Percentiles rank a stretch among this genome's conserved stretches.
phyloP scores from a whole-genome alignment of 306 rosid species.

The Fagus sylvatica region DNA sequence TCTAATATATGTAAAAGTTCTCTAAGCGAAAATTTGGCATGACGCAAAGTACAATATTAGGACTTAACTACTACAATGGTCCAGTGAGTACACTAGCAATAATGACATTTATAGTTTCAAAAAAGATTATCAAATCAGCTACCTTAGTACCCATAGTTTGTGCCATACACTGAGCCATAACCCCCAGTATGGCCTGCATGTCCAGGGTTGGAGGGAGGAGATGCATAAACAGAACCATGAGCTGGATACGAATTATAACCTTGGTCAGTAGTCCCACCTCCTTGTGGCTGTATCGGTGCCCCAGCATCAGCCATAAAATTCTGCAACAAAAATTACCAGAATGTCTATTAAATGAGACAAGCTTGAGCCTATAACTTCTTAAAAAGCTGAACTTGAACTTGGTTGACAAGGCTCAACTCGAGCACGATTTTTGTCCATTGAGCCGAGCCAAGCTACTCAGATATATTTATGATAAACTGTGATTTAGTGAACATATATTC shows the following conservation, averaged over 20 bases:
- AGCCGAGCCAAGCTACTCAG: not conserved
- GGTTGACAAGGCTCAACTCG: not conserved
- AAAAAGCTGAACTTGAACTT: not conserved
- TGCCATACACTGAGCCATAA: slow-evolving; percentile 77
- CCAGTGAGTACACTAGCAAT: slow-evolving; percentile 31
- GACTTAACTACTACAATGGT: not conserved
- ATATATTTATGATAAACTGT: not conserved
- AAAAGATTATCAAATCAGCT: not conserved
- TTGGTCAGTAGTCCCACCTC: slow-evolving; percentile 62
- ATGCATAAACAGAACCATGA: slow-evolving; percentile 74
- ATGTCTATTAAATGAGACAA: not conserved
- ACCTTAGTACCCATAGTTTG: slow-evolving; percentile 79
- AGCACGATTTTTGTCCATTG: not conserved
- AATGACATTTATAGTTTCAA: slow-evolving; percentile 11
- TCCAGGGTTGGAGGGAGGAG: slow-evolving; percentile 78
- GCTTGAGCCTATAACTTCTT: not conserved
- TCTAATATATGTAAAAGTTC: not conserved
- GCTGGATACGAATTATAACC: slow-evolving; percentile 72
- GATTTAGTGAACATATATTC: not conserved
- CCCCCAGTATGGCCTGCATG: slow-evolving; percentile 54
- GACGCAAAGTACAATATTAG: not conserved
- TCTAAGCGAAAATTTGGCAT: not conserved
- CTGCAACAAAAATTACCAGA: slow-evolving; percentile 47
- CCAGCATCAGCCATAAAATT: slow-evolving; percentile 96
- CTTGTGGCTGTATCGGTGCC: slow-evolving; percentile 56